Evolutionary conservation across 2,329 filamentous ascomycete genomes (phyloP).

Genomic region (Microdochium bolleyi): DNA sequence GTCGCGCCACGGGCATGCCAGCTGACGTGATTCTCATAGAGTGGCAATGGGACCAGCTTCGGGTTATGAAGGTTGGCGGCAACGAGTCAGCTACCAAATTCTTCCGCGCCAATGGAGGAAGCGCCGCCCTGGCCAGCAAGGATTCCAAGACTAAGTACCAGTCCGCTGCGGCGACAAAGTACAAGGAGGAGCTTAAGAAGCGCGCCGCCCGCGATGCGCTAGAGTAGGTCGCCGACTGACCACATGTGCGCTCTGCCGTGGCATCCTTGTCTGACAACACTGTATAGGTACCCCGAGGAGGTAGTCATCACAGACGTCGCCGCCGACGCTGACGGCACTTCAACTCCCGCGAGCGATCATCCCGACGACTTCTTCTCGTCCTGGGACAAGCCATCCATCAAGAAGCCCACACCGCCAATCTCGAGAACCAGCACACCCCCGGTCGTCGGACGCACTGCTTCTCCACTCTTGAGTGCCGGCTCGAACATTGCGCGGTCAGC

Average conservation of each 20-base stretch:
- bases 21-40: slow-evolving; percentile 33
- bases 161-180: slow-evolving; percentile 86
- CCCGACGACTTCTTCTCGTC: slow-evolving; percentile 97
- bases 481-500: slow-evolving; percentile 70
- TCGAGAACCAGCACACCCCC: slow-evolving; percentile 85
- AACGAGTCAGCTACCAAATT: slow-evolving; percentile 98
- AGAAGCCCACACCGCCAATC: slow-evolving; percentile 87
- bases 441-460: slow-evolving; percentile 69
- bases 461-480: slow-evolving; percentile 80
- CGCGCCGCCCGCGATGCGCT: slow-evolving; percentile 75
- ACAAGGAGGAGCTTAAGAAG: slow-evolving; percentile 92
- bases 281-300: slow-evolving; percentile 66
- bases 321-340: slow-evolving; percentile 52
- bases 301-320: slow-evolving; percentile 73
- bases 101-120: slow-evolving; percentile 94
- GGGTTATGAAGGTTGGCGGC: slow-evolving; percentile 95
- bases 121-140: slow-evolving; percentile 89
- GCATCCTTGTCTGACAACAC: slow-evolving; percentile 8
- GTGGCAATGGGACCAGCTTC: slow-evolving; percentile 99
- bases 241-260: not conserved
- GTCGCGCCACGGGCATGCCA: slow-evolving; percentile 12
- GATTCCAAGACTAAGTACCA: slow-evolving; percentile 96
- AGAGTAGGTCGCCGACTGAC: slow-evolving; percentile 51
- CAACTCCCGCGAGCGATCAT: slow-evolving; percentile 72
- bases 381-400: slow-evolving; percentile 97